These are phyloP conservation scores for Cryphonectria nitschkei DNA, from an alignment of 2,329 filamentous ascomycete genomes.

Conservation along the genomic window DNA sequence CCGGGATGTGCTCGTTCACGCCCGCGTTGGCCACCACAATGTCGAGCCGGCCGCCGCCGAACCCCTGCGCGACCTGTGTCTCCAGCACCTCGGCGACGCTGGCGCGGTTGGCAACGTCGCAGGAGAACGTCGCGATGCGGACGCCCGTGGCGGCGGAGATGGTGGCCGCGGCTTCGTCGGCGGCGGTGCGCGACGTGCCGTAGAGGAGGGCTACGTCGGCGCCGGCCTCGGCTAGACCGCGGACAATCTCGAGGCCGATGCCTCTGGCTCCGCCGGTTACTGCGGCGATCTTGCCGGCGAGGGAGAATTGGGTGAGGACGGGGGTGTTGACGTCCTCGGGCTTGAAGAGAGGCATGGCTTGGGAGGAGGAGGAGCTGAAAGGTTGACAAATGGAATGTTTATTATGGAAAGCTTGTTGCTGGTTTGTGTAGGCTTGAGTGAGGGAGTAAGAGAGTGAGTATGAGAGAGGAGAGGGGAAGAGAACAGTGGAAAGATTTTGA, in stretches of 20 bases:
- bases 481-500: not conserved
- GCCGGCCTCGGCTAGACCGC: constrained; percentile 23
- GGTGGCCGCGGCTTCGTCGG: constrained; percentile 7
- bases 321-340: constrained; percentile 21
- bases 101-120: constrained; percentile 11
- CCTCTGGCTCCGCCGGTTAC: constrained; percentile 52
- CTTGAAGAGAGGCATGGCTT: constrained; percentile 40
- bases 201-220: constrained; percentile 25
- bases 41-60: constrained; percentile 32
- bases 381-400: not conserved
- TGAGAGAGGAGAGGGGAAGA: not conserved
- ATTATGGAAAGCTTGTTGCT: not conserved
- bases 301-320: constrained; percentile 43
- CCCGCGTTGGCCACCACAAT: constrained; percentile 39
- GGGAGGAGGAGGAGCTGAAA: not conserved
- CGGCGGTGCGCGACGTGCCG: constrained; percentile 4
- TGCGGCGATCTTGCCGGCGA: constrained; percentile 49
- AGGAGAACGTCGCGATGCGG: constrained; percentile 8
- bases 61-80: constrained; percentile 31
- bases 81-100: constrained; percentile 18
- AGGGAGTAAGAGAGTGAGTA: not conserved
- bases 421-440: not conserved
- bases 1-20: constrained; percentile 32
- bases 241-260: constrained; percentile 30
- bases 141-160: constrained; percentile 18